Percentiles rank a stretch among this genome's conserved stretches.
Conservation (phyloP, 1,284 basidiomycete species). For the Ustilago crameri region DNA sequence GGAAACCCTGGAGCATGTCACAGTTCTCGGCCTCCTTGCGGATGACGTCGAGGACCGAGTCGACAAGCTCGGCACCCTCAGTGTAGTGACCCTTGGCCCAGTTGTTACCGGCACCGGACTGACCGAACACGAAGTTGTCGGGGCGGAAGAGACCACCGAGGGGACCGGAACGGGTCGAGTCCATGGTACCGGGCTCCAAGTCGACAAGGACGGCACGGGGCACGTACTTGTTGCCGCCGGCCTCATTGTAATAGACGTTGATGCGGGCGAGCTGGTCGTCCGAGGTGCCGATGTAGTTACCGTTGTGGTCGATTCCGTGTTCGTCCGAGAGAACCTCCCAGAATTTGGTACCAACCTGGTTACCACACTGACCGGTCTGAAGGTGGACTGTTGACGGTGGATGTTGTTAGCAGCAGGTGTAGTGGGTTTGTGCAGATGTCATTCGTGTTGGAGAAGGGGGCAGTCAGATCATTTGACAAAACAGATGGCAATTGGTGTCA, state of each 20-base stretch:
- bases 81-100: slow-evolving; percentile 78
- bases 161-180: slow-evolving; percentile 75
- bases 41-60: slow-evolving; percentile 76
- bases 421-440: not conserved
- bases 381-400: slow-evolving; percentile 59
- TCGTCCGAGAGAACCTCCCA: slow-evolving; percentile 97
- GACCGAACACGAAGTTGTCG: slow-evolving; percentile 77
- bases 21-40: slow-evolving; percentile 75
- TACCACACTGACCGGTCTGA: slow-evolving; percentile 69
- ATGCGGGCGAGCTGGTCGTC: slow-evolving; percentile 98
- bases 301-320: slow-evolving; percentile 93
- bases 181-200: slow-evolving; percentile 88
- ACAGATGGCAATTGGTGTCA: too few species aligned
- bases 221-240: slow-evolving; percentile 78
- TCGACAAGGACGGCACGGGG: slow-evolving; percentile 92
- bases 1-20: slow-evolving; percentile 92
- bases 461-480: not conserved
- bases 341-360: slow-evolving; percentile 82
- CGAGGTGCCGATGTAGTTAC: slow-evolving; percentile 87
- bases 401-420: not conserved
- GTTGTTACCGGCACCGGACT: slow-evolving; percentile 85
- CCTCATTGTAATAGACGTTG: slow-evolving; percentile 69
- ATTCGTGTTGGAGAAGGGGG: not conserved
- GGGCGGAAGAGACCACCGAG: slow-evolving; percentile 84
- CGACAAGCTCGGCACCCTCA: slow-evolving; percentile 83